phyloP scores from a whole-genome alignment of 495 filamentous ascomycete genomes.

The Aspergillus ellipticus region DNA sequence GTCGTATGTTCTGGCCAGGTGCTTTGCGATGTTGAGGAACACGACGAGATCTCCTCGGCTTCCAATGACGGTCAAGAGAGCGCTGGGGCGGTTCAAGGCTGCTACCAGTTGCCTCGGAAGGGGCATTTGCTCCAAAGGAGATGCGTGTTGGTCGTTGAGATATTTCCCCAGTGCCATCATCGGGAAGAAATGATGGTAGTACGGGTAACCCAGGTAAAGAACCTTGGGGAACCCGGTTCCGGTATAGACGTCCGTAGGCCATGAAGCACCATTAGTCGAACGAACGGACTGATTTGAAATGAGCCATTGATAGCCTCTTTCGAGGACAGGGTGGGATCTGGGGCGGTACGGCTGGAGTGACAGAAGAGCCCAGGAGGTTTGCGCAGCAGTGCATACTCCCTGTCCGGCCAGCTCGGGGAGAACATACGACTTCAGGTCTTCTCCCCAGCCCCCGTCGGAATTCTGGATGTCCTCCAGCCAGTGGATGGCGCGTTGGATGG shows the following conservation, averaged over 20 bases:
- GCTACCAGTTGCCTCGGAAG: too few species aligned
- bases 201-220: slow-evolving; percentile 32
- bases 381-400: slow-evolving; percentile 19
- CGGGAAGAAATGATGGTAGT: slow-evolving; percentile 38
- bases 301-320: slow-evolving; percentile 18
- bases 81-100: too few species aligned
- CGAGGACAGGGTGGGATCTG: slow-evolving; percentile 7
- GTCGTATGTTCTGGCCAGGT: too few species aligned
- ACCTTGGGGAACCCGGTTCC: slow-evolving; percentile 33
- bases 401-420: not conserved
- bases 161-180: slow-evolving; percentile 39
- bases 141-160: too few species aligned
- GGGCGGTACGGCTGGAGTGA: slow-evolving; percentile 21
- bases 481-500: slow-evolving; percentile 10
- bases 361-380: slow-evolving; percentile 38
- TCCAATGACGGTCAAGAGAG: too few species aligned
- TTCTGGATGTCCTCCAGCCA: slow-evolving; percentile 41
- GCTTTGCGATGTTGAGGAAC: too few species aligned
- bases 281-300: slow-evolving; percentile 1
- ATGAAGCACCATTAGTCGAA: slow-evolving; percentile 2
- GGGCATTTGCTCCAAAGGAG: too few species aligned
- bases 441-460: slow-evolving; percentile 35
- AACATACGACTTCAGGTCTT: not conserved
- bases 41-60: too few species aligned
- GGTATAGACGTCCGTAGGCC: slow-evolving; percentile 25